A percentile compares a stretch with the other conserved stretches of the same genome.
Evolutionary conservation across 148 eudicot genomes (phyloP).

Genomic region (Amaranthus palmeri): DNA sequence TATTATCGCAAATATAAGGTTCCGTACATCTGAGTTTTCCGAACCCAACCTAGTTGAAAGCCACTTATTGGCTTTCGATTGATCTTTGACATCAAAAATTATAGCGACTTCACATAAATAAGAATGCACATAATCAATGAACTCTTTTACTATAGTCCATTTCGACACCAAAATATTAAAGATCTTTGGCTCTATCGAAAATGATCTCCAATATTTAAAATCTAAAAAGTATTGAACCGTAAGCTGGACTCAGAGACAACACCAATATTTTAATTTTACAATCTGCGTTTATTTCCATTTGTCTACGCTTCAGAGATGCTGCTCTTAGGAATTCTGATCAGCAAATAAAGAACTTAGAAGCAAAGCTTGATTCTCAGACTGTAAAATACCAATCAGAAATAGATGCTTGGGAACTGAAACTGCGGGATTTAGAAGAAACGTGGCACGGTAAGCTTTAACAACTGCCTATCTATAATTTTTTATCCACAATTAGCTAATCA

Average conservation of each 20-base stretch:
- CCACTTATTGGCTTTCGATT: no score
- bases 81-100: no score
- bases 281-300: background rate
- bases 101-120: no score
- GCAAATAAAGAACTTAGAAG: slow-evolving; percentile 63
- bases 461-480: background rate
- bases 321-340: slow-evolving; percentile 57
- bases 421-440: slow-evolving; percentile 78
- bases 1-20: no score
- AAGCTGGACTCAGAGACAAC: background rate
- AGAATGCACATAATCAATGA: no score
- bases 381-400: slow-evolving; percentile 51
- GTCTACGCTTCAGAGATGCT: slow-evolving; percentile 52
- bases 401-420: slow-evolving; percentile 65
- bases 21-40: no score
- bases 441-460: slow-evolving; percentile 64
- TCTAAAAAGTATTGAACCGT: no score
- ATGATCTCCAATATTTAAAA: no score
- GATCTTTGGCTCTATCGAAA: no score
- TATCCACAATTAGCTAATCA: background rate
- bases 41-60: no score
- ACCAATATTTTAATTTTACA: background rate
- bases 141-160: no score
- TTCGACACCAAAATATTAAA: no score
- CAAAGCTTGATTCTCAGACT: slow-evolving; percentile 62